Percentiles rank a stretch among this genome's conserved stretches.
These are phyloP conservation scores for Xylaria polymorpha DNA, from an alignment of 2,329 filamentous ascomycete species.

Conservation along the genomic window DNA sequence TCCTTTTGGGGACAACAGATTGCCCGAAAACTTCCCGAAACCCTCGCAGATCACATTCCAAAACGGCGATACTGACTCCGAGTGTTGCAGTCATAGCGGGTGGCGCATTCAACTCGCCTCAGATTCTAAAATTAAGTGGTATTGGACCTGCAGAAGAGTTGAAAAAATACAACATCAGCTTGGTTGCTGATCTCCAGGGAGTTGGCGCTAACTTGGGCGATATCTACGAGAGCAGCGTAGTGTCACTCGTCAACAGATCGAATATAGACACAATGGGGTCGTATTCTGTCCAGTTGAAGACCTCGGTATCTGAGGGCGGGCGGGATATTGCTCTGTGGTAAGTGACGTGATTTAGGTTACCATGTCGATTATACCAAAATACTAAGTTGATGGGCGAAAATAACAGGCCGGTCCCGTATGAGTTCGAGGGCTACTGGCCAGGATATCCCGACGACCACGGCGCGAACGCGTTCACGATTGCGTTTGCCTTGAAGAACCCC, in stretches of 20 bases:
- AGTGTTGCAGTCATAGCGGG: constrained; percentile 54
- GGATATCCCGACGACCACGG: constrained; percentile 39
- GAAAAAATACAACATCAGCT: constrained; percentile 51
- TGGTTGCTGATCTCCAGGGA: constrained; percentile 63
- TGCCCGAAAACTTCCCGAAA: too few relatives aligned
- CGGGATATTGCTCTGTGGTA: constrained; percentile 31
- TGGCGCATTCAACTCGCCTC: constrained; percentile 64
- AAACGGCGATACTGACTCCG: too few relatives aligned
- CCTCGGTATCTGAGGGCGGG: constrained; percentile 38
- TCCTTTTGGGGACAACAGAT: too few relatives aligned
- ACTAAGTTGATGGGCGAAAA: not conserved
- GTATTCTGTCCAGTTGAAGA: constrained; percentile 42
- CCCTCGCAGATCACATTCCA: too few relatives aligned
- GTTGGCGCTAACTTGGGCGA: constrained; percentile 69
- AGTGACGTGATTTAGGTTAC: not conserved
- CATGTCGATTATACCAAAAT: not conserved
- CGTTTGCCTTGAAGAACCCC: constrained; percentile 66
- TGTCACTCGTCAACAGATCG: constrained; percentile 43
- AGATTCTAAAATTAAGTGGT: constrained; percentile 61
- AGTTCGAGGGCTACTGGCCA: constrained; percentile 43
- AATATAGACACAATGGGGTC: constrained; percentile 28
- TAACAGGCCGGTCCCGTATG: constrained; percentile 18
- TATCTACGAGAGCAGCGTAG: constrained; percentile 60
- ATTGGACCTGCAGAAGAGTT: constrained; percentile 55
- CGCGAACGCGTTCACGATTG: constrained; percentile 55